Evolutionary conservation across 192 early-diverging fungal species (phyloP).

Genomic region (Rhizophagus sp.): DNA sequence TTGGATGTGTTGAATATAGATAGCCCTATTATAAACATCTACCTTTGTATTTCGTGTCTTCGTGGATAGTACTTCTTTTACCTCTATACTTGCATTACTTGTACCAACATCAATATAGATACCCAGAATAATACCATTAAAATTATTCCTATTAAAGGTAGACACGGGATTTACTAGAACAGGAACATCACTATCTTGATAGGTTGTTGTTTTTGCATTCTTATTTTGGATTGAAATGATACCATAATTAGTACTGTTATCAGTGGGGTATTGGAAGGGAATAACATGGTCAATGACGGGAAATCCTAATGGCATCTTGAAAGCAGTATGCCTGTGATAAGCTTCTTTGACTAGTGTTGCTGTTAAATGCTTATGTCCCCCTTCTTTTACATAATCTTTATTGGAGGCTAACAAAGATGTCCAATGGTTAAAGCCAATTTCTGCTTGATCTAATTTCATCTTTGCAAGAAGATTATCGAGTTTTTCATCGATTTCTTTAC

Average conservation of each 20-base stretch:
- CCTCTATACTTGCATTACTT: background rate
- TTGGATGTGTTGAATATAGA: constrained; percentile 5
- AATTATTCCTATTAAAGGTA: background rate
- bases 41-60: too few relatives aligned
- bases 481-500: constrained; percentile 1
- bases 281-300: background rate
- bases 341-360: constrained; percentile 1
- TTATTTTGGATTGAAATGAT: constrained; percentile 16
- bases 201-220: background rate
- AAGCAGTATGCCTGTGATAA: constrained; percentile 1
- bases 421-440: constrained; percentile 16
- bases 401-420: constrained; percentile 11
- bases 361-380: background rate
- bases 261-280: background rate
- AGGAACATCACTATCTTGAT: background rate
- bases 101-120: background rate
- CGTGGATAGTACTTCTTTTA: background rate
- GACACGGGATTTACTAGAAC: background rate
- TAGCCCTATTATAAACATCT: background rate
- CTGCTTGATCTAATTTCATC: background rate
- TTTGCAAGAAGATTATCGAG: background rate
- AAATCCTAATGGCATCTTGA: constrained; percentile 17
- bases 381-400: constrained; percentile 8
- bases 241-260: background rate
- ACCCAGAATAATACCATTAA: background rate